Evolutionary conservation across 257 asterid species (phyloP), one percentile per base, ranked within the genome.

Genomic region (Solanum pennellii): DNA sequence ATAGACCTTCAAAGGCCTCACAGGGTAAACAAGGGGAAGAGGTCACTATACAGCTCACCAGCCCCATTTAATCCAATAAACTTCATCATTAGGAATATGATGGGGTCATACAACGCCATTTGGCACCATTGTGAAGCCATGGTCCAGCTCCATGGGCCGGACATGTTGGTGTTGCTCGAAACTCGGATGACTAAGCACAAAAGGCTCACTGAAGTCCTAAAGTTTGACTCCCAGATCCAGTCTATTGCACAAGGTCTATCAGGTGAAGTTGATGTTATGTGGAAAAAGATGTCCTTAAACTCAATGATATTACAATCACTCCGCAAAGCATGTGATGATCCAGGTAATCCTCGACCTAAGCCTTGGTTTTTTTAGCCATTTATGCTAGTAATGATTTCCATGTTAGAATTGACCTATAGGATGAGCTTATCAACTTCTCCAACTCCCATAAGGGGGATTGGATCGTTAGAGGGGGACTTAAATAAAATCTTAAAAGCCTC

Each of bases 21-120:
- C 4, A 0, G 10, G 4, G 10, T 56, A 4, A 7, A 56, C n/a
- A 56, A 56, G 2, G n/a, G n/a, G 5, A 56, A 6, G 2, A 6
- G 10, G n/a, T n/a, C 11, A 16, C 9, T 56, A 10, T 16, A 9
- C n/a, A 16, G 4, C 2, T 56, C 65, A 56, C 65, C n/a, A 16
- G 3, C 65, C 12, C 65, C 1, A 16, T 2, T n/a, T 6, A n/a
- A 6, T 8, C 9, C n/a, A 56, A 56, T 16, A n/a, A 56, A 56
- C 18, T 56, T 56, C 65, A 56, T 56, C 7, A 56, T 56, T 18
- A 6, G 10, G 11, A 18, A 52, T 52, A n/a, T 52, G 7, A 21
- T 23, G 0, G 21, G 59, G 60, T n/a, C 0, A 5, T 6, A 56
- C 4, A 56, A 9, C 1, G 11, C 65, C 0, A 23, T 52, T 56